Base-by-base conservation (phyloP, 306 rosid genomes). In the Boehmeria nivea region DNA sequence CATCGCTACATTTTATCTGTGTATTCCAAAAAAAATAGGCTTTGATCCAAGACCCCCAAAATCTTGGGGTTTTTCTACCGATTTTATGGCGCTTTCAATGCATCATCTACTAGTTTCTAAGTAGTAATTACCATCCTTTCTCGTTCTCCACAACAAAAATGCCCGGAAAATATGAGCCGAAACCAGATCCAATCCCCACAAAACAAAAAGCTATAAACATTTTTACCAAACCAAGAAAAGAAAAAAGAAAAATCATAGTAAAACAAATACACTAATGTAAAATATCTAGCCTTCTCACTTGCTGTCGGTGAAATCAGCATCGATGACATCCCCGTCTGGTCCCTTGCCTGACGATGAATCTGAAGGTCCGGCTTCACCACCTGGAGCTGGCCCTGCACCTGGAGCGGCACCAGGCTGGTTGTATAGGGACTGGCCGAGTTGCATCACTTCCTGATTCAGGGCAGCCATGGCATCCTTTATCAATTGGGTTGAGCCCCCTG, bases 361-460 rank as follows among this genome's bases (percentile, higher is more conserved):
- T 1, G 95, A 59, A 2, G 93, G 76, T 19, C 93, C 93, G 42
- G 97, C 28, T 49, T 85, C 95, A 0, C 55, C 66, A 24, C 85
- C 89, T 0, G 91, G 84, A 1, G 86, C 61, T 1, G 91, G 61
- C 21, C 64, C 76, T 6, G 57, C 64, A 36, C 63, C 62, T 0
- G 75, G 31, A 6, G 61, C n/a, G 14, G 88, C 77, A 63, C 94
- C 90, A 0, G 95, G 88, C 65, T 89, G 97, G 77, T 89, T 85
- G 84, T 89, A 89, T 4, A 85, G 74, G 28, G 95, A 86, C 67
- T 89, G 94, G 12, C 95, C 94, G 42, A 89, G 72, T 68, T 89
- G 97, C 97, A 89, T 89, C 15, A 89, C 95, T 70, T 90, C 97
- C 76, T 90, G 97, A 38, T 90, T 90, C 15, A 90, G 94, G 66